Evolutionary conservation across 2,329 filamentous ascomycete species (phyloP).

Genomic region (Penicillium sp.): DNA sequence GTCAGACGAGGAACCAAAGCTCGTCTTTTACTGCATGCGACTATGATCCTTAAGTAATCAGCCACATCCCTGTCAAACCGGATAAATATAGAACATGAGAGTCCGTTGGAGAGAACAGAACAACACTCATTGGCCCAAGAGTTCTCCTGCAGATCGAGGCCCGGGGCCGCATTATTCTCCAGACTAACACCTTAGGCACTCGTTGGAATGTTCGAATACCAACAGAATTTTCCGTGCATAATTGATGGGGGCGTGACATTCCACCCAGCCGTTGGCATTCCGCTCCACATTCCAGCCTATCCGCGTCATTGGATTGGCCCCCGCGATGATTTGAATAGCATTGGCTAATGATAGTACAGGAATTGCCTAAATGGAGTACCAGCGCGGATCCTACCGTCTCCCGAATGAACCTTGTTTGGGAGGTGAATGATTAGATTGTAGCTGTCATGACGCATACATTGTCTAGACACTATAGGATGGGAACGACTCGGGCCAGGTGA

Average conservation of each 20-base stretch:
- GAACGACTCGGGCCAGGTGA: background rate
- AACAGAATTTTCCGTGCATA: slow-evolving; percentile 31
- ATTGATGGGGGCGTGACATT: slow-evolving; percentile 33
- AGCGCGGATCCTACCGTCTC: slow-evolving; percentile 15
- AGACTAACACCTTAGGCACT: background rate
- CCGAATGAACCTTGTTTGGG: slow-evolving; percentile 12
- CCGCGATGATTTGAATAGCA: slow-evolving; percentile 1
- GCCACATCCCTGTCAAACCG: background rate
- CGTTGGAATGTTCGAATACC: slow-evolving; percentile 24
- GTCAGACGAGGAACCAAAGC: background rate
- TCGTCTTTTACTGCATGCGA: background rate
- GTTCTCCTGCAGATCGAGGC: slow-evolving; percentile 13
- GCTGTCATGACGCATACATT: slow-evolving; percentile 40
- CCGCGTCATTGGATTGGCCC: slow-evolving; percentile 18
- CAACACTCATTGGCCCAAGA: slow-evolving; percentile 1
- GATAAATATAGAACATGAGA: slow-evolving; percentile 24
- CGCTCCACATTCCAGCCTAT: slow-evolving; percentile 28
- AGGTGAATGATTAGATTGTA: slow-evolving; percentile 18
- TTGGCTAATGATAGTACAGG: slow-evolving; percentile 12
- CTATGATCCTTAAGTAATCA: background rate
- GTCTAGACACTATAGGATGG: background rate
- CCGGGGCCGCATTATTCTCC: background rate
- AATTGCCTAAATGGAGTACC: background rate
- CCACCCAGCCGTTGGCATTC: slow-evolving; percentile 31
- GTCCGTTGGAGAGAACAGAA: slow-evolving; percentile 7